Base-by-base conservation (phyloP, 768 basidiomycete genomes). In the Lactarius deliciosus region DNA sequence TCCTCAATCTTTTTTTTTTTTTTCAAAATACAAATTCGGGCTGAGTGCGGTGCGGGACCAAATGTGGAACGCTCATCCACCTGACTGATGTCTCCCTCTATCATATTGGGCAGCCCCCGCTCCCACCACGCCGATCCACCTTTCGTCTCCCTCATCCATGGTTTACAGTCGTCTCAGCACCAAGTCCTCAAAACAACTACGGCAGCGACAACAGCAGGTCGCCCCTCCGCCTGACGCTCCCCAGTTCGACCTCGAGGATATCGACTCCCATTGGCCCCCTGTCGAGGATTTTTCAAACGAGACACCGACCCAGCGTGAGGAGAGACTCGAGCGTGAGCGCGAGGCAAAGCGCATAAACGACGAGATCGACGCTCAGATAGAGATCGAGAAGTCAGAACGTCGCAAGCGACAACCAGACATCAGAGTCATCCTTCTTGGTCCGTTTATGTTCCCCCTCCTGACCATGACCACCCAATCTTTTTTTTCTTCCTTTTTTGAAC, bases 341-440 rank as follows among this genome's bases (percentile, higher is more conserved):
- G 80, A 83, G 69, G 86, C 85, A 16, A 83, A 83, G 72, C 76
- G 78, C 45, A 65, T 76, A 30, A 86, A 82, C 74, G 84, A 86
- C 66, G 74, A 75, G 8, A 88, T 88, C 71, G 85, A 88, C 72
- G 79, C 75, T n/a, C 76, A 76, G 55, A 73, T 88, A 18, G 79
- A 79, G 64, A 71, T 70, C 15, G 85, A 86, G 64, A 79, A 78
- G n/a, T 78, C 79, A 60, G 76, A 78, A 60, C 72, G 74, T 62
- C 77, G 77, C 64, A 82, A 79, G 70, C 76, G 70, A 66, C 73
- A 71, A 32, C 72, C 75, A 25, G 78, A 79, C 16, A 79, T 81
- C 22, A 85, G 83, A 73, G 79, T 87, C 18, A 77, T 89, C 28
- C 77, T 89, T 50, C 78, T 88, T 45, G 87, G 86, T 86, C 54